A percentile compares a stretch with the other conserved stretches of the same genome.
Evolutionary conservation across 2,329 filamentous ascomycete genomes (phyloP).

Genomic region (Metarhizium robertsii): DNA sequence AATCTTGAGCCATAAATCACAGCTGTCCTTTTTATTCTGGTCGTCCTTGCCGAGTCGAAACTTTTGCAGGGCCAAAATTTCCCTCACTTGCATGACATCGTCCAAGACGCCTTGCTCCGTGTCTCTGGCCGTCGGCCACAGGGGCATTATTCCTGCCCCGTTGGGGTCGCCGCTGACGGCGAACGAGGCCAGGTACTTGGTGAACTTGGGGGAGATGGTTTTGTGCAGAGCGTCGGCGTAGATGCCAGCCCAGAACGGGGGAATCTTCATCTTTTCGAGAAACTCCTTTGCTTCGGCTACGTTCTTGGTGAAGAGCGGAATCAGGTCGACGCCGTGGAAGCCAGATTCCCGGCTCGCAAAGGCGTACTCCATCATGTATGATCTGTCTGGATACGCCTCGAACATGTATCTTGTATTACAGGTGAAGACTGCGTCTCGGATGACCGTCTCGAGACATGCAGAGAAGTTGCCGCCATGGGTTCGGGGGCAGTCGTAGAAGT

Average conservation of each 20-base stretch:
- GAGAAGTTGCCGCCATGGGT: background rate
- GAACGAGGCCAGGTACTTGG: background rate
- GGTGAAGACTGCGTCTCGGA: conserved; percentile 7
- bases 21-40: background rate
- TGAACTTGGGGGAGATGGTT: background rate
- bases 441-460: background rate
- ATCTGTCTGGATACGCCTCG: background rate
- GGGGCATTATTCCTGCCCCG: background rate
- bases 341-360: background rate
- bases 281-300: background rate
- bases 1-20: background rate
- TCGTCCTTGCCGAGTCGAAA: background rate
- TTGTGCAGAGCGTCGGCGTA: background rate
- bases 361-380: conserved; percentile 8
- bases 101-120: background rate
- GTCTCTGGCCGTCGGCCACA: background rate
- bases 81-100: background rate
- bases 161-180: background rate
- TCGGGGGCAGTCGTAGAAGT: conserved; percentile 1
- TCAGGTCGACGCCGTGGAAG: background rate
- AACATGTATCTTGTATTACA: conserved; percentile 9
- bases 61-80: background rate
- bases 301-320: background rate
- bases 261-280: background rate
- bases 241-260: background rate